Base-by-base conservation (phyloP, 495 filamentous ascomycete genomes). In the Cetradonia linearis region DNA sequence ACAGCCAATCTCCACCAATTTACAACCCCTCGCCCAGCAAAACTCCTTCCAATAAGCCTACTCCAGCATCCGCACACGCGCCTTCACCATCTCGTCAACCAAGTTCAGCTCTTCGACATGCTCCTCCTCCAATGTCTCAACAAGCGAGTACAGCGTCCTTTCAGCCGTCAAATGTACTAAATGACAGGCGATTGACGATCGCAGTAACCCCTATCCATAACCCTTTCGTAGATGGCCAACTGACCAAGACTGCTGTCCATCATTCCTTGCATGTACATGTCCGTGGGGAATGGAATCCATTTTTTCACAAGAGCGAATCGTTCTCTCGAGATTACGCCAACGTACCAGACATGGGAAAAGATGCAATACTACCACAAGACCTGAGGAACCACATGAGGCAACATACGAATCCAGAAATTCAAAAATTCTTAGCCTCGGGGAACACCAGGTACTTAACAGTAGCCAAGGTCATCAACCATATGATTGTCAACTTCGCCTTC, bases 391-490 rank as follows among this genome's bases (percentile, higher is more conserved):
- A 65, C 42, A 38, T 72, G 52, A 65, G 62, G 25, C 9, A 56
- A 1, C 57, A 65, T 23, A 63, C 66, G 1, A 62, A 69, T 27
- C 23, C 47, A 23, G 20, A 42, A 4, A 55, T 61, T 1, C 62
- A 56, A 6, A 54, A 47, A 9, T 67, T 72, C 20, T 48, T 72
- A 16, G 49, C 54, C 5, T 61, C 63, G 28, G 27, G 64, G 5
- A 44, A 49, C 3, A 70, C 67, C 16, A 54, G 66, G 14, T 63
- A 55, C 25, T 59, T 62, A 18, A 56, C 68, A 13, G 56, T 71
- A 6, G 55, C 70, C 3, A 69, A 69, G 30, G 62, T 70, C 0
- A 62, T 73, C 31, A 67, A 68, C 40, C 63, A 49, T 18, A 65
- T 63, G 31, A 57, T 71, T 2, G 59, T 66, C 13, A 47, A 58